Evolutionary conservation across 2,329 filamentous ascomycete species (phyloP), one percentile per base, ranked within the genome.

Genomic region (Arthrobotrys conoides): DNA sequence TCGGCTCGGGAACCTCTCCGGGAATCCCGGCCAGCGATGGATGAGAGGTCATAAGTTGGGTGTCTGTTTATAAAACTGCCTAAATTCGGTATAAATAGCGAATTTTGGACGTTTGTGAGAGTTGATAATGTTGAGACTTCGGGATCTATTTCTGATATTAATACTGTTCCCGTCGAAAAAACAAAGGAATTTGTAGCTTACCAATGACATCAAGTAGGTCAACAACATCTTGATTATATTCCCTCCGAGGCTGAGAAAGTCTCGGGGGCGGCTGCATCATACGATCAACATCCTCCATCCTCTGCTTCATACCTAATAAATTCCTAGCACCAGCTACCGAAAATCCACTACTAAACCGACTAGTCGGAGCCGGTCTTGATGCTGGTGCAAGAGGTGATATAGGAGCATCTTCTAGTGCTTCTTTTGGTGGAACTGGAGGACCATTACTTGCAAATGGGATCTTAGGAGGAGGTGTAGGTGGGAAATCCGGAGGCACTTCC

Each of bases 31-130:
- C 20, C 80, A 53, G n/a, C 80, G 75, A 55, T 41, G 49, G 30
- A 87, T 5, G 90, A 90, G 6, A 96, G 86, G 49, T 89, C 89
- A 83, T 96, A 97, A 0, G 92, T 94, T 0, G 93, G 93, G 77
- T 91, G 88, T 61, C 93, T 89, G 82, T 96, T 96, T 63, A 96
- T 81, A 81, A 90, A 90, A 75, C 87, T 86, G 48, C 93, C 93
- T n/a, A 96, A 86, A 80, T 94, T 91, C 0, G 93, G 93, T 1
- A 96, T 86, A 84, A 96, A 96, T 9, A 97, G 89, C 0, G 93
- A 96, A 83, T 97, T 97, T 82, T 96, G 93, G 20, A 97, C 91
- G 82, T 97, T 97, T 51, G 92, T 96, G 9, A 96, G 88, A 14
- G 93, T 95, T 0, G 92, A 93, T 2, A 97, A 86, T 0, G 93